These are phyloP conservation scores for Fraxinus pennsylvanica DNA, from an alignment of 257 asterid genomes.

Conservation along the genomic window DNA sequence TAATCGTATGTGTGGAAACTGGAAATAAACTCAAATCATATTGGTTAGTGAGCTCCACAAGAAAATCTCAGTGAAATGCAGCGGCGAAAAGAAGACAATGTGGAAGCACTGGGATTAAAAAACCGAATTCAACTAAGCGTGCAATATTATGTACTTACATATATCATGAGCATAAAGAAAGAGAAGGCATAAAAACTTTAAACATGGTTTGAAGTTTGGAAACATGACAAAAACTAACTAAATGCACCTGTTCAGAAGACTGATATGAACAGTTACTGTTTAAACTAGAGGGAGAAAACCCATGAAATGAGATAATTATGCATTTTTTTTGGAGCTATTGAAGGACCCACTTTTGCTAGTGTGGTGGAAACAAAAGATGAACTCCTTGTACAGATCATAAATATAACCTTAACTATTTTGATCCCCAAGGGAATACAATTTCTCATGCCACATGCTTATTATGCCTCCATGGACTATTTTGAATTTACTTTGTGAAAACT, in stretches of 20 bases:
- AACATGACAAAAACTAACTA: neutral
- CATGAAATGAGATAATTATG: neutral
- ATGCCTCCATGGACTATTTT: conserved; percentile 8
- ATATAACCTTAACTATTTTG: neutral
- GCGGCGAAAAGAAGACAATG: no score
- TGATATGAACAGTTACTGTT: neutral
- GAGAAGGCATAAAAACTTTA: neutral
- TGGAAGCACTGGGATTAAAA: no score
- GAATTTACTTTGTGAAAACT: conserved; percentile 11
- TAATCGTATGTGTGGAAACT: conserved; percentile 96
- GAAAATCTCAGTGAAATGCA: neutral
- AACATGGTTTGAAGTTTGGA: neutral
- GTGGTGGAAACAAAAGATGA: neutral
- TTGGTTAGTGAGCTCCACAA: conserved; percentile 29
- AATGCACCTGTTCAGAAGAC: neutral
- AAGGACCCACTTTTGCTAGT: neutral
- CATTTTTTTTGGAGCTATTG: neutral
- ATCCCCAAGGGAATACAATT: neutral
- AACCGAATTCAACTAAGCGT: neutral
- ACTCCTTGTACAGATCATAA: neutral
- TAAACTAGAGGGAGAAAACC: neutral
- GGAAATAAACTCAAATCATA: conserved; percentile 36
- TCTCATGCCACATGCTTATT: neutral
- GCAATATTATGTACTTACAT: neutral
- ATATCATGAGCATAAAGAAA: neutral